Conservation (phyloP, 148 eudicot species). For the Fagopyrum homotropicum region DNA sequence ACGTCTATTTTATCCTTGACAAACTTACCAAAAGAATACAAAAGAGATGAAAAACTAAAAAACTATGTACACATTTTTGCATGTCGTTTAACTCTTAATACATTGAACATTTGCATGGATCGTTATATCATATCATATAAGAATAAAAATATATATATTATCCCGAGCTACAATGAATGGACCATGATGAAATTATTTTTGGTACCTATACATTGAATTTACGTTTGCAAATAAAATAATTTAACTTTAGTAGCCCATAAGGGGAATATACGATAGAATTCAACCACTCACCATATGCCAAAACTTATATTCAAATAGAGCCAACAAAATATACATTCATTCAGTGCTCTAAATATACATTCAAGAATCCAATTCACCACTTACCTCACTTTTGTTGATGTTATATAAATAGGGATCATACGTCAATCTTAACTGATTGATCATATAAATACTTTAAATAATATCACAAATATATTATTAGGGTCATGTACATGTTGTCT, state of each 20-base stretch:
- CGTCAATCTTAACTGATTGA: not conserved
- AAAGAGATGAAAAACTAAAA: not conserved
- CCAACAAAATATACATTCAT: not conserved
- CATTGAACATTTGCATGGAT: constrained; percentile 4
- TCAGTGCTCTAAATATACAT: not conserved
- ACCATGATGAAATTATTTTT: not conserved
- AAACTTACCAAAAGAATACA: not conserved
- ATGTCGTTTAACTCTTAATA: not conserved
- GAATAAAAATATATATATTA: constrained; percentile 5
- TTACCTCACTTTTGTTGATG: not conserved
- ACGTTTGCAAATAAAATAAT: not conserved
- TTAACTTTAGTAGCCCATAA: not conserved
- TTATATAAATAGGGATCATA: not conserved
- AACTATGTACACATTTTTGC: not conserved
- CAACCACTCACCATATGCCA: not conserved
- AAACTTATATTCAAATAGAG: not conserved
- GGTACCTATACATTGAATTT: constrained; percentile 11
- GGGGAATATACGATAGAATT: constrained; percentile 1
- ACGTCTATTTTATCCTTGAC: not conserved
- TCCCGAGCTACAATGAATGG: constrained; percentile 5
- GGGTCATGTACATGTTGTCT: too few species aligned
- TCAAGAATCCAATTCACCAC: not conserved
- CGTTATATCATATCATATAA: not conserved
- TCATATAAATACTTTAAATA: not conserved
- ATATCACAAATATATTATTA: too few species aligned